Conservation (phyloP, 2,329 filamentous ascomycete species). For the Fusarium annulatum region DNA sequence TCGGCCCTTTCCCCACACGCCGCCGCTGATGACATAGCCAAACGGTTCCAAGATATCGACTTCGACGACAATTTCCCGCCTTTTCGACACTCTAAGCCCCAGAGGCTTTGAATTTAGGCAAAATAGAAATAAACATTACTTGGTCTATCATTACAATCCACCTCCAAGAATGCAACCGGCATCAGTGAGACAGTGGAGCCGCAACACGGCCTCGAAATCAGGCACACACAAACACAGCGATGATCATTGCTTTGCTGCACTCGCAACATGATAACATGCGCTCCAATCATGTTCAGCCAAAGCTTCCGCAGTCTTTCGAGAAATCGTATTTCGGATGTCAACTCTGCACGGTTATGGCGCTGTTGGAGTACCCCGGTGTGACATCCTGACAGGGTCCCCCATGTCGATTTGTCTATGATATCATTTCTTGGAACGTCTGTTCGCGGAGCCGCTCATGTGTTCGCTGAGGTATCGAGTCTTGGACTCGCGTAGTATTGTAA, state of each 20-base stretch:
- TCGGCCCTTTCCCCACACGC: constrained; percentile 43
- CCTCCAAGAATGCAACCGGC: not conserved
- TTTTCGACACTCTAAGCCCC: not conserved
- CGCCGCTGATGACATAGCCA: constrained; percentile 24
- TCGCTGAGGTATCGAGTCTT: not conserved
- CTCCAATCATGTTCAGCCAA: constrained; percentile 34
- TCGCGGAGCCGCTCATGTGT: constrained; percentile 19
- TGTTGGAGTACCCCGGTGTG: constrained; percentile 4
- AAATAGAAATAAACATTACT: not conserved
- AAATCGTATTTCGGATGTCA: constrained; percentile 2
- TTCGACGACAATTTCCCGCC: not conserved
- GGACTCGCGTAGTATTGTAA: not conserved
- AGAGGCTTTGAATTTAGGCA: not conserved
- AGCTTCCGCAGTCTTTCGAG: constrained; percentile 14
- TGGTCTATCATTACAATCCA: not conserved
- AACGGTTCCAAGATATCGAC: not conserved
- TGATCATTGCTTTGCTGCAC: constrained; percentile 25
- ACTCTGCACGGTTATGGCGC: constrained; percentile 6
- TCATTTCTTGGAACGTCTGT: constrained; percentile 28
- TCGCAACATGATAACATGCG: constrained; percentile 23
- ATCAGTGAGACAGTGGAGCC: not conserved
- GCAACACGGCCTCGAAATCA: not conserved
- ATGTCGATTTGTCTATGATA: constrained; percentile 17
- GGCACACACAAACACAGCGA: not conserved
- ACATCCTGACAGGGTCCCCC: constrained; percentile 3